Percentiles rank a stretch among this genome's conserved stretches.
Evolutionary conservation across 345 rosid genomes (phyloP).

Genomic region (Barbarea vulgaris): DNA sequence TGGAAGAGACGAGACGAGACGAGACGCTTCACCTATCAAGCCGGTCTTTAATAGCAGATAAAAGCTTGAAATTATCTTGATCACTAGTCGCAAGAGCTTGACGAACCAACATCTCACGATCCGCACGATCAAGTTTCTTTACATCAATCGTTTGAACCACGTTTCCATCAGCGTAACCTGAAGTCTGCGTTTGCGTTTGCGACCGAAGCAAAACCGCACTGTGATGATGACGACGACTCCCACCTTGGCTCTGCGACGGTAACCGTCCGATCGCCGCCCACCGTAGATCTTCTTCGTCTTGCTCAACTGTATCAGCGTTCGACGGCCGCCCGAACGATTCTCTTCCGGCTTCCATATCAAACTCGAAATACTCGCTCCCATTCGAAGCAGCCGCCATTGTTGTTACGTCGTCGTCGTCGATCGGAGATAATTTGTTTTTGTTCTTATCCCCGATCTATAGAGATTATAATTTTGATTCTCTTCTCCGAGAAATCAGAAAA

Average conservation of each 20-base stretch:
- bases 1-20: not conserved
- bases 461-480: not conserved
- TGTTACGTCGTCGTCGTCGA: not conserved
- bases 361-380: conserved; percentile 80
- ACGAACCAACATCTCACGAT: conserved; percentile 71
- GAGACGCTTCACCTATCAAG: conserved; percentile 52
- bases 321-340: conserved; percentile 68
- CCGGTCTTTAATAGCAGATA: conserved; percentile 74
- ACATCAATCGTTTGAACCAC: conserved; percentile 67
- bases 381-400: conserved; percentile 61
- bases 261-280: conserved; percentile 77
- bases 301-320: conserved; percentile 63
- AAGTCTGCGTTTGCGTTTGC: conserved; percentile 38
- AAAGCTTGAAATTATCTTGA: conserved; percentile 72
- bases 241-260: conserved; percentile 65
- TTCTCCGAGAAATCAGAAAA: conserved; percentile 24
- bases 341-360: conserved; percentile 53
- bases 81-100: conserved; percentile 83
- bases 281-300: conserved; percentile 72
- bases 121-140: conserved; percentile 54
- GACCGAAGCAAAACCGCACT: conserved; percentile 47
- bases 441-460: not conserved
- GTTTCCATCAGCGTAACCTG: conserved; percentile 38
- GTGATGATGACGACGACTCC: not conserved
- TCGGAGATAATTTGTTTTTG: not conserved